Percentiles rank a stretch among this genome's conserved stretches.
These are phyloP conservation scores for Mycena vitilis DNA, from an alignment of 768 basidiomycete species.

Conservation along the genomic window DNA sequence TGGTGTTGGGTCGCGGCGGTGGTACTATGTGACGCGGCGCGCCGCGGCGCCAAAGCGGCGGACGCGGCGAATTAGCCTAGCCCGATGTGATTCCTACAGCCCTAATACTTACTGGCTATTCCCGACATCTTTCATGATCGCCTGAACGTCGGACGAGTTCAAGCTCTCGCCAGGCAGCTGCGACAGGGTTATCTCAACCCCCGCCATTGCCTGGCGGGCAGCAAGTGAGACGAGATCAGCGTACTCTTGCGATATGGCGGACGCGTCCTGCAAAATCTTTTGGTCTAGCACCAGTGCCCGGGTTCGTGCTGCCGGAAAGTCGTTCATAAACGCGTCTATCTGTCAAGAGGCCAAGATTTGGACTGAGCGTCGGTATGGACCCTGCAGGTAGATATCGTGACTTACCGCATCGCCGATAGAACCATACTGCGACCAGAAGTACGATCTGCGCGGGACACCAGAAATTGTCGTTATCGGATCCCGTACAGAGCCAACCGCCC, in stretches of 20 bases:
- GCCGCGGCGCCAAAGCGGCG: too few relatives aligned
- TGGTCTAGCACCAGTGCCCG: constrained; percentile 54
- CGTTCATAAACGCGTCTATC: constrained; percentile 54
- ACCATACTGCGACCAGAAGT: constrained; percentile 50
- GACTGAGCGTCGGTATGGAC: too few relatives aligned
- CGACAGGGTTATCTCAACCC: constrained; percentile 59
- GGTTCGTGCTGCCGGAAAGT: constrained; percentile 50
- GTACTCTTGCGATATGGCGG: constrained; percentile 52
- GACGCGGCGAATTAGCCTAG: too few relatives aligned
- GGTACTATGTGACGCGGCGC: too few relatives aligned
- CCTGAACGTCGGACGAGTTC: constrained; percentile 55
- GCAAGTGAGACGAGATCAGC: constrained; percentile 55
- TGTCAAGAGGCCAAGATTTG: constrained; percentile 29
- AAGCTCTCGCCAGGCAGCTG: constrained; percentile 40
- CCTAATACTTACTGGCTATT: constrained; percentile 46
- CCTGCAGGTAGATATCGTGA: not conserved
- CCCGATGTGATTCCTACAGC: too few relatives aligned
- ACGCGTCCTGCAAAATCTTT: constrained; percentile 51
- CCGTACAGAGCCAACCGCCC: constrained; percentile 51
- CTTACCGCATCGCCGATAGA: constrained; percentile 48
- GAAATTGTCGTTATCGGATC: constrained; percentile 46
- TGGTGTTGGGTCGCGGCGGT: too few relatives aligned
- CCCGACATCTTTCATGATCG: constrained; percentile 62
- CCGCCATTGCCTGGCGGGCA: constrained; percentile 57
- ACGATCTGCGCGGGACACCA: constrained; percentile 46